A percentile compares a stretch with the other conserved stretches of the same genome.
Conservation (phyloP, 352 stramenopile species). For the Phytophthora tubulina region DNA sequence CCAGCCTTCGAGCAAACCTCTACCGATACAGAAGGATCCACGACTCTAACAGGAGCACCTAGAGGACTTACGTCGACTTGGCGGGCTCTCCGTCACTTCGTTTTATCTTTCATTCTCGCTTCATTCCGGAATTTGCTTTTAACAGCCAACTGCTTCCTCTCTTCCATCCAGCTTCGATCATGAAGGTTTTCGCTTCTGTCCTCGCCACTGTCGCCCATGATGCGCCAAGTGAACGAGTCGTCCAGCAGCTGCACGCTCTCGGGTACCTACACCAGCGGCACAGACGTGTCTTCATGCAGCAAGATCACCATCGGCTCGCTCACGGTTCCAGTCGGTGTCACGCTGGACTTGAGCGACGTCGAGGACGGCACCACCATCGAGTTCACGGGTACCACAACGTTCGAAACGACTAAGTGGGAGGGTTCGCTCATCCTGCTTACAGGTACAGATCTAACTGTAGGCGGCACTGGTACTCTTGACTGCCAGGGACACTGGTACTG, state of each 20-base stretch:
- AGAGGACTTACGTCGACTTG: neutral
- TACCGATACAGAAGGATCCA: neutral
- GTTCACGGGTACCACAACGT: slow-evolving; percentile 48
- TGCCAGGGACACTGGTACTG: slow-evolving; percentile 50
- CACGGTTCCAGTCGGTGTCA: slow-evolving; percentile 42
- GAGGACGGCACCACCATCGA: slow-evolving; percentile 41
- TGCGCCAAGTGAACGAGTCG: slow-evolving; percentile 20
- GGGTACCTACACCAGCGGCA: slow-evolving; percentile 46
- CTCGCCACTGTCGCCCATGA: slow-evolving; percentile 27
- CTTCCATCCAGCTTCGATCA: slow-evolving; percentile 1
- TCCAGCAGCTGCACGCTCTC: slow-evolving; percentile 42
- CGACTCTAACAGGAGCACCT: too few relatives aligned
- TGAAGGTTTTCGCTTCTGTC: slow-evolving; percentile 29
- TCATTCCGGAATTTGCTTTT: neutral
- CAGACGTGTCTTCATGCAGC: slow-evolving; percentile 34
- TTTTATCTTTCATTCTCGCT: neutral
- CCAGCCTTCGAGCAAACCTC: neutral
- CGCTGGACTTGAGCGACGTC: slow-evolving; percentile 45
- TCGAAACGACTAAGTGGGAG: slow-evolving; percentile 41
- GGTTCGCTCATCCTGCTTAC: slow-evolving; percentile 43
- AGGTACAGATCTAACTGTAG: slow-evolving; percentile 35
- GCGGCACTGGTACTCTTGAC: slow-evolving; percentile 24
- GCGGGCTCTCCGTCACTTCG: neutral
- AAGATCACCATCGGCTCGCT: slow-evolving; percentile 39
- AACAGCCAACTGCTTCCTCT: neutral